Evolutionary conservation across 1,284 basidiomycete genomes (phyloP).

Genomic region (Rhodotorula mucilaginosa): DNA sequence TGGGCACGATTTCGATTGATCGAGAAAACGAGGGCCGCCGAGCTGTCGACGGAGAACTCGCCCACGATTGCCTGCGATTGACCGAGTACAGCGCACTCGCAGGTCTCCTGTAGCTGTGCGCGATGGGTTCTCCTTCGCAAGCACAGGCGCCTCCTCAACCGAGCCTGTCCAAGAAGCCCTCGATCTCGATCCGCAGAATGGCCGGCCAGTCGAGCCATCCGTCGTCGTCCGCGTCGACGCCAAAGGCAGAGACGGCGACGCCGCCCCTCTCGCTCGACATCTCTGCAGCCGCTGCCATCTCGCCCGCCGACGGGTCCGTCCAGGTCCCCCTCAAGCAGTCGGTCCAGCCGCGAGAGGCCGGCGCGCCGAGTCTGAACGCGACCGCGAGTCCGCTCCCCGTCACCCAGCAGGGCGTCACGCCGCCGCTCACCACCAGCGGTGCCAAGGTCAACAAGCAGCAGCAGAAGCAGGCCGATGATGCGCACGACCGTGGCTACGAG

Average conservation of each 20-base stretch:
- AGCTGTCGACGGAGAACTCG: not conserved
- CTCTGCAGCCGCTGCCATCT: not conserved
- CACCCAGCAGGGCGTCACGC: conserved; percentile 9
- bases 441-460: conserved; percentile 1
- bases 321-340: conserved; percentile 21
- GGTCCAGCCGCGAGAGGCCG: conserved; percentile 18
- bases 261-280: conserved; percentile 14
- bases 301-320: not conserved
- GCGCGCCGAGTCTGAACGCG: conserved; percentile 28
- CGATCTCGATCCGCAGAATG: conserved; percentile 23
- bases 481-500: conserved; percentile 33
- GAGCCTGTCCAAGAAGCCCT: not conserved
- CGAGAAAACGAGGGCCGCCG: not conserved
- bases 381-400: conserved; percentile 16
- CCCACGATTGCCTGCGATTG: too few relatives aligned
- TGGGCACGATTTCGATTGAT: too few relatives aligned
- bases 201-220: not conserved
- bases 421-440: conserved; percentile 13
- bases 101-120: too few relatives aligned
- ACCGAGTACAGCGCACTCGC: too few relatives aligned
- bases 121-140: too few relatives aligned
- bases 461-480: conserved; percentile 3
- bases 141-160: too few relatives aligned
- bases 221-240: not conserved
- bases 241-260: not conserved